Percentiles rank a stretch among this genome's conserved stretches.
Evolutionary conservation across 1,139 yeast genomes (phyloP).

Genomic region (Blastobotrys arbuscula): DNA sequence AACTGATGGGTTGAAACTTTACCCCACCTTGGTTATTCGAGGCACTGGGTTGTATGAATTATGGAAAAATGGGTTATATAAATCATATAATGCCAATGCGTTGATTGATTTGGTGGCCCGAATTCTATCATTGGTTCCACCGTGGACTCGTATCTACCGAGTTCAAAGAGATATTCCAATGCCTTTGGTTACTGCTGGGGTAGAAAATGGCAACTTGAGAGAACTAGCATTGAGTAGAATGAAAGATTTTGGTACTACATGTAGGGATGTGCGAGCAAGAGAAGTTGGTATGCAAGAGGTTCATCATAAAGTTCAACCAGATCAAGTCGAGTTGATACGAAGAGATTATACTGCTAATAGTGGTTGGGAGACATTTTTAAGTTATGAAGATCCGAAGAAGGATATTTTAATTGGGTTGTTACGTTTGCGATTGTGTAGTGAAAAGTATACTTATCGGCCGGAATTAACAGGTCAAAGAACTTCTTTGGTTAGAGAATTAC

Average conservation of each 20-base stretch:
- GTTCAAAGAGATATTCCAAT: slow-evolving; percentile 99
- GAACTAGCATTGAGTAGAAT: slow-evolving; percentile 94
- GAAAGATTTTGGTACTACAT: slow-evolving; percentile 95
- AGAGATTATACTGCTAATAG: slow-evolving; percentile 97
- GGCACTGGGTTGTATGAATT: slow-evolving; percentile 97
- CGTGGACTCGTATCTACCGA: slow-evolving; percentile 98
- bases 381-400: slow-evolving; percentile 96
- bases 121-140: slow-evolving; percentile 92
- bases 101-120: slow-evolving; percentile 92
- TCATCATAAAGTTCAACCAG: slow-evolving; percentile 95
- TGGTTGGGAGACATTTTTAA: slow-evolving; percentile 97
- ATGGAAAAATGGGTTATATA: slow-evolving; percentile 94
- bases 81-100: slow-evolving; percentile 91
- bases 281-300: slow-evolving; percentile 99
- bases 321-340: slow-evolving; percentile 91
- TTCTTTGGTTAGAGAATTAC: slow-evolving; percentile 90
- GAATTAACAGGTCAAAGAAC: slow-evolving; percentile 83
- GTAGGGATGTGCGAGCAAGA: slow-evolving; percentile 97
- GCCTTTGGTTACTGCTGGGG: slow-evolving; percentile 98
- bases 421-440: slow-evolving; percentile 82
- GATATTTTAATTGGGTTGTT: slow-evolving; percentile 90
- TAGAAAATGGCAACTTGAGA: slow-evolving; percentile 93
- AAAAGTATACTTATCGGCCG: slow-evolving; percentile 83
- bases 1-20: slow-evolving; percentile 92
- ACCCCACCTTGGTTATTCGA: slow-evolving; percentile 93